phyloP scores from a whole-genome alignment of 176 grass and related monocot genomes.

The Poa annua region DNA sequence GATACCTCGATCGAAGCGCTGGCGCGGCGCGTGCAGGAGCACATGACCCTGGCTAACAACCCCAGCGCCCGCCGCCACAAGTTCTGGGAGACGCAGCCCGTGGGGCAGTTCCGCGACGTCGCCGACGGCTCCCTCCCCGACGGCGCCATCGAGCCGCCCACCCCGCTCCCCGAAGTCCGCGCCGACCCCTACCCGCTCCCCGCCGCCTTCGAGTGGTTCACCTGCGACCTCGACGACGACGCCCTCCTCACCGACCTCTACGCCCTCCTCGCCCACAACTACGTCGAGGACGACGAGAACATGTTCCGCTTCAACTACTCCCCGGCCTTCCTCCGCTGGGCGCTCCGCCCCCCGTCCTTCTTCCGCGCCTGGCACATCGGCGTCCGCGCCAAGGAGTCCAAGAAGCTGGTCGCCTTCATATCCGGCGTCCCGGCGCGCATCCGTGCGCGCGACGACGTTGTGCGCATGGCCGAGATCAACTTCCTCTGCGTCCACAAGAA shows the following conservation, averaged over 20 bases:
- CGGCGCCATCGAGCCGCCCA: slow-evolving; percentile 77
- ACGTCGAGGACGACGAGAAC: slow-evolving; percentile 99
- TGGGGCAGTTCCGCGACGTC: slow-evolving; percentile 83
- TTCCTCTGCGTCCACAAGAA: slow-evolving; percentile 99
- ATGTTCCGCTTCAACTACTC: slow-evolving; percentile 99
- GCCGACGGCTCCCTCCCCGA: slow-evolving; percentile 62
- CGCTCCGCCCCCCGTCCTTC: slow-evolving; percentile 85
- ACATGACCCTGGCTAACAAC: slow-evolving; percentile 56
- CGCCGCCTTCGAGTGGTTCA: slow-evolving; percentile 91
- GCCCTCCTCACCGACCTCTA: slow-evolving; percentile 84
- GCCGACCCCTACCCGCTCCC: slow-evolving; percentile 91
- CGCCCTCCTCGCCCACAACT: slow-evolving; percentile 82
- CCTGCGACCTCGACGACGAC: slow-evolving; percentile 93
- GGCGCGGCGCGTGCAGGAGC: slow-evolving; percentile 73
- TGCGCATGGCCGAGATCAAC: slow-evolving; percentile 99
- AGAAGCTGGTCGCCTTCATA: slow-evolving; percentile 96
- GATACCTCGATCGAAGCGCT: slow-evolving; percentile 71
- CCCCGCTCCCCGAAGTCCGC: slow-evolving; percentile 78
- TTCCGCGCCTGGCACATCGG: slow-evolving; percentile 97
- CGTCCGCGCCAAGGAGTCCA: slow-evolving; percentile 84
- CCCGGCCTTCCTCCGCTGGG: slow-evolving; percentile 88
- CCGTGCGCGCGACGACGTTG: slow-evolving; percentile 70
- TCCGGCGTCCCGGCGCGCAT: slow-evolving; percentile 93
- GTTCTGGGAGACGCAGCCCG: slow-evolving; percentile 99
- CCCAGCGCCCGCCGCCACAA: slow-evolving; percentile 73